Conservation (phyloP, 345 rosid species). For the Dimocarpus longan region DNA sequence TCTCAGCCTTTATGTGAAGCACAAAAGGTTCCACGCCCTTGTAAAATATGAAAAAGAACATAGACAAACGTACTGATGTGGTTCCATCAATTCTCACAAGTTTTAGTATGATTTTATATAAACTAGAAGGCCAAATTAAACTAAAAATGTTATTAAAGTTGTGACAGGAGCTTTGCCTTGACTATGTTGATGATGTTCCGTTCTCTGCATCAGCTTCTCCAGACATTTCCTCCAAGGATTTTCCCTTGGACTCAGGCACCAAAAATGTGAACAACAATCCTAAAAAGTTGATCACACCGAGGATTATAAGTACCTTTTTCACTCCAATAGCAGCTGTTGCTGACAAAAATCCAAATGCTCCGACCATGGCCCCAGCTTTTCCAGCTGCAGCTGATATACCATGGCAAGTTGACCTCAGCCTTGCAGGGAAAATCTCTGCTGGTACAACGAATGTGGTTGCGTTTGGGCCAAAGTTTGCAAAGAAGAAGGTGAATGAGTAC, state of each 20-base stretch:
- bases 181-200: not conserved
- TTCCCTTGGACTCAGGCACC: conserved; percentile 59
- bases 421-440: conserved; percentile 80
- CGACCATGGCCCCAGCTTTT: conserved; percentile 72
- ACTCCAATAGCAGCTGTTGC: conserved; percentile 42
- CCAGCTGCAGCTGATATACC: conserved; percentile 78
- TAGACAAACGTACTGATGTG: not conserved
- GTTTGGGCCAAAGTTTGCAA: conserved; percentile 79
- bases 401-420: conserved; percentile 77
- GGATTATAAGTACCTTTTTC: conserved; percentile 39
- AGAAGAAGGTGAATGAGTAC: conserved; percentile 74
- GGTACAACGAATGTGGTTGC: conserved; percentile 79
- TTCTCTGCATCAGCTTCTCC: conserved; percentile 46
- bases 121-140: conserved; percentile 3
- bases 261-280: conserved; percentile 45
- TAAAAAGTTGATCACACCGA: conserved; percentile 40
- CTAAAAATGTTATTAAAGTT: not conserved
- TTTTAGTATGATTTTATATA: not conserved
- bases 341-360: conserved; percentile 67
- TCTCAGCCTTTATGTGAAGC: not conserved
- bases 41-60: not conserved
- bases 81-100: not conserved
- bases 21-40: not conserved
- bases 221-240: conserved; percentile 60
- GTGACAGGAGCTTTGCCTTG: not conserved